Evolutionary conservation across 2,329 filamentous ascomycete species (phyloP).

Genomic region (Alternaria infectoria): DNA sequence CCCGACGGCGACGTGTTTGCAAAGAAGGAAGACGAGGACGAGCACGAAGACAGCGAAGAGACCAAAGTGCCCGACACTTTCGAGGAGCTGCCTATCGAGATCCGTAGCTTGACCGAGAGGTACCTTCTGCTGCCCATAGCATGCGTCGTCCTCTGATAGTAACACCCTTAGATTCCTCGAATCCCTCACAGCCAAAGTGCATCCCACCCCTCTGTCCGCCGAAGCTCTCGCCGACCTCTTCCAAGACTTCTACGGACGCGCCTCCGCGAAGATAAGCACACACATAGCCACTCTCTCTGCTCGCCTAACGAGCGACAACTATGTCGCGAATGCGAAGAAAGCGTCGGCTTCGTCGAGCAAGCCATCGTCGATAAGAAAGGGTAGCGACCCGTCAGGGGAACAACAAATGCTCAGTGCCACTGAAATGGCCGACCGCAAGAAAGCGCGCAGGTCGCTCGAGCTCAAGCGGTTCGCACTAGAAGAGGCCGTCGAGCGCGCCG

Average conservation of each 20-base stretch:
- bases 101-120: slow-evolving; percentile 89
- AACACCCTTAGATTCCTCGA: slow-evolving; percentile 79
- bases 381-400: slow-evolving; percentile 51
- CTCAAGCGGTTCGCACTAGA: slow-evolving; percentile 78
- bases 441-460: slow-evolving; percentile 77
- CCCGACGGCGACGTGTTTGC: slow-evolving; percentile 51
- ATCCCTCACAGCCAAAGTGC: slow-evolving; percentile 83
- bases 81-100: slow-evolving; percentile 91
- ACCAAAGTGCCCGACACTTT: slow-evolving; percentile 67
- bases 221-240: slow-evolving; percentile 85
- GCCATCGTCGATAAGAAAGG: slow-evolving; percentile 47
- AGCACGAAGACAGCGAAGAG: slow-evolving; percentile 16
- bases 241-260: slow-evolving; percentile 88
- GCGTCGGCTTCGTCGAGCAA: slow-evolving; percentile 46
- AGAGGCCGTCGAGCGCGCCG: slow-evolving; percentile 86
- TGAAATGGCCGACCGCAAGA: slow-evolving; percentile 81
- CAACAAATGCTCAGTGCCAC: slow-evolving; percentile 91
- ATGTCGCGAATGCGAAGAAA: slow-evolving; percentile 45
- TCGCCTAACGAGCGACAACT: slow-evolving; percentile 72
- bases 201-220: slow-evolving; percentile 81
- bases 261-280: slow-evolving; percentile 81
- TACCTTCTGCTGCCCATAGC: slow-evolving; percentile 44
- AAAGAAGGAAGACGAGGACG: slow-evolving; percentile 45
- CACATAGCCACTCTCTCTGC: slow-evolving; percentile 83
- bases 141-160: neutral